Conservation (phyloP, 306 rosid genomes). For the Geum urbanum region DNA sequence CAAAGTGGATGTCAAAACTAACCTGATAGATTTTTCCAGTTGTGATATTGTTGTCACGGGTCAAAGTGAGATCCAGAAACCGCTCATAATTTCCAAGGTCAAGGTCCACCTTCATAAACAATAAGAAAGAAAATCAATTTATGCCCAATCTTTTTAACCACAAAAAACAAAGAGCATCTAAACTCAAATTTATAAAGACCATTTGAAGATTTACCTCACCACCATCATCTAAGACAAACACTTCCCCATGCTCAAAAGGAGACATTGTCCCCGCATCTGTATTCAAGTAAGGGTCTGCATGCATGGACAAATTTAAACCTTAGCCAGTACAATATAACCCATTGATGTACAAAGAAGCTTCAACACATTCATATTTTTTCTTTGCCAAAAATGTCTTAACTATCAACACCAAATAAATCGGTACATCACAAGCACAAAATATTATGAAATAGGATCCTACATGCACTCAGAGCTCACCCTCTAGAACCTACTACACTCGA, state of each 20-base stretch:
- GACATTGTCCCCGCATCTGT: slow-evolving; percentile 99
- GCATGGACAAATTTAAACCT: too few relatives aligned
- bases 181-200: background rate
- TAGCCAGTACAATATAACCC: too few relatives aligned
- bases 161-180: slow-evolving; percentile 3
- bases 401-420: background rate
- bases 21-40: slow-evolving; percentile 91
- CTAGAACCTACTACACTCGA: too few relatives aligned
- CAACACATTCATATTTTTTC: too few relatives aligned
- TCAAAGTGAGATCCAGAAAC: slow-evolving; percentile 61
- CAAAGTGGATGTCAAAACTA: slow-evolving; percentile 7
- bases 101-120: slow-evolving; percentile 58
- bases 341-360: too few relatives aligned
- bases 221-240: slow-evolving; percentile 95
- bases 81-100: slow-evolving; percentile 90
- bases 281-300: slow-evolving; percentile 84
- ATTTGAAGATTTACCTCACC: slow-evolving; percentile 49
- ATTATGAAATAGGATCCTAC: too few relatives aligned
- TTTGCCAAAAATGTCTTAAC: too few relatives aligned
- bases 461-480: too few relatives aligned
- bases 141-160: background rate
- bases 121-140: background rate
- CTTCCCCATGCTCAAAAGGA: slow-evolving; percentile 98
- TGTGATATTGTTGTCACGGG: slow-evolving; percentile 78
- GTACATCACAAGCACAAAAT: background rate